A percentile compares a stretch with the other conserved stretches of the same genome.
Conservation (phyloP, 352 stramenopile species). For the Phytophthora sp. region DNA sequence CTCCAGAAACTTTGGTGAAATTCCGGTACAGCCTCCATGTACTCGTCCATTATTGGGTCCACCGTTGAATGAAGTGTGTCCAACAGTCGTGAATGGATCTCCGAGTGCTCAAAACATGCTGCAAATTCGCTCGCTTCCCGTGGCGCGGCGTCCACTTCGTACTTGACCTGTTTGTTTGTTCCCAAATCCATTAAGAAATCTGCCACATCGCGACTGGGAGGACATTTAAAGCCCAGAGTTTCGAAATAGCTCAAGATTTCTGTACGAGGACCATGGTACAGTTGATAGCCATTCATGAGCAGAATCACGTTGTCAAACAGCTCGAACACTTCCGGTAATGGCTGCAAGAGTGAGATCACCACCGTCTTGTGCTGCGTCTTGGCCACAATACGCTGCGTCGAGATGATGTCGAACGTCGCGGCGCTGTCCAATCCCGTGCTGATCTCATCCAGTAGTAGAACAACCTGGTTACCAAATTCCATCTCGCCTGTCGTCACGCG, state of each 20-base stretch:
- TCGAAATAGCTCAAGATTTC: conserved; percentile 29
- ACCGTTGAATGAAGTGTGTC: background rate
- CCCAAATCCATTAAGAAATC: conserved; percentile 27
- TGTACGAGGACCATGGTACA: conserved; percentile 19
- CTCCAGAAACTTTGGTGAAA: conserved; percentile 4
- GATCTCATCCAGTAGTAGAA: conserved; percentile 26
- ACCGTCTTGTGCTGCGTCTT: conserved; percentile 42
- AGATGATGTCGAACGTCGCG: conserved; percentile 48
- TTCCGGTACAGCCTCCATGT: background rate
- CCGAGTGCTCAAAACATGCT: background rate
- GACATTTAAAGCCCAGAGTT: conserved; percentile 35
- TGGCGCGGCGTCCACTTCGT: background rate
- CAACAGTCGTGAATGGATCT: background rate
- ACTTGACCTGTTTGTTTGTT: conserved; percentile 15
- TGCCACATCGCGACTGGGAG: conserved; percentile 16
- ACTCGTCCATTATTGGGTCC: background rate
- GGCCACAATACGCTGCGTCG: conserved; percentile 38
- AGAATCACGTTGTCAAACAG: conserved; percentile 57
- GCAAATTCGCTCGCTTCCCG: conserved; percentile 1
- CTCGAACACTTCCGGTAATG: conserved; percentile 47
- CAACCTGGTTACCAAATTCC: conserved; percentile 63
- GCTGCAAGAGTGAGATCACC: conserved; percentile 44
- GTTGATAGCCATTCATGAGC: conserved; percentile 43
- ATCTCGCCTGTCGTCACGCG: conserved; percentile 84
- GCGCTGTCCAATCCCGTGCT: conserved; percentile 22